These are phyloP conservation scores for Orobanche coerulescens DNA, from an alignment of 257 asterid species.

Conservation along the genomic window DNA sequence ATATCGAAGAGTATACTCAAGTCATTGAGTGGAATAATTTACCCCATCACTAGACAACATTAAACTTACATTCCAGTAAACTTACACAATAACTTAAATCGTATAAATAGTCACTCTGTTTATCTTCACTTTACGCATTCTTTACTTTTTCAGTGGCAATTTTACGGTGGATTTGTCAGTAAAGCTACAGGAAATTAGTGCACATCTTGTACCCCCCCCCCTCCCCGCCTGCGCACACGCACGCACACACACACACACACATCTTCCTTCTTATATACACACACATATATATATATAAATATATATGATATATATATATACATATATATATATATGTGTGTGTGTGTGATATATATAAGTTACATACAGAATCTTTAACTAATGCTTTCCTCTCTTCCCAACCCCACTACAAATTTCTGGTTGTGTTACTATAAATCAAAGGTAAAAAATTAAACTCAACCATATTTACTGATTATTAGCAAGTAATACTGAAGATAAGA, in stretches of 20 bases:
- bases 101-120: neutral
- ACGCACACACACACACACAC: neutral
- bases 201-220: too few species aligned
- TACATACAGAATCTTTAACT: neutral
- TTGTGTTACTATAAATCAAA: neutral
- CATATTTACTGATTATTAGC: neutral
- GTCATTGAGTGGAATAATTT: neutral
- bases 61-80: neutral
- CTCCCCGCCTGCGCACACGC: too few species aligned
- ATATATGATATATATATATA: too few species aligned
- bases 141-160: neutral
- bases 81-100: neutral
- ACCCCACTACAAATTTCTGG: neutral
- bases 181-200: too few species aligned
- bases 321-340: too few species aligned
- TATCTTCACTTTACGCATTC: neutral
- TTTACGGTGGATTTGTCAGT: too few species aligned
- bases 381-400: neutral
- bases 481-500: neutral
- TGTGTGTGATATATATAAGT: neutral
- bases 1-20: neutral
- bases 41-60: slow-evolving; percentile 1
- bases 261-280: neutral
- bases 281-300: too few species aligned
- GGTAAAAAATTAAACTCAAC: neutral